Evolutionary conservation across 805 yeast species (phyloP).

Genomic region (Zygoascus bituminiphila): DNA sequence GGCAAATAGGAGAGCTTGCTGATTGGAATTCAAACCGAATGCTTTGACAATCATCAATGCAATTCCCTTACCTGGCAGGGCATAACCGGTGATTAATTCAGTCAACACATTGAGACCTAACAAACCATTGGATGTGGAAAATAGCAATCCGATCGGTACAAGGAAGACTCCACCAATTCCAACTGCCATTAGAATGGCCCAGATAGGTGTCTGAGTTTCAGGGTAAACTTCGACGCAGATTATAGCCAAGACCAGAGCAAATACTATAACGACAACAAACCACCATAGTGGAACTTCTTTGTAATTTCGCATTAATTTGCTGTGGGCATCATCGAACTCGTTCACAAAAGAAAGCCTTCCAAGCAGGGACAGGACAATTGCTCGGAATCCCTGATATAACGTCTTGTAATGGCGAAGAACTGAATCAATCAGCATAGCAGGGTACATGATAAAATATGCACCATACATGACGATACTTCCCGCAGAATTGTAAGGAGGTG

Average conservation of each 20-base stretch:
- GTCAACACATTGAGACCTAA: conserved; percentile 57
- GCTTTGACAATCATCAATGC: conserved; percentile 47
- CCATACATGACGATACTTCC: conserved; percentile 41
- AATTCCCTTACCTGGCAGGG: conserved; percentile 52
- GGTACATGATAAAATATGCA: conserved; percentile 47
- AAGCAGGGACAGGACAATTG: conserved; percentile 1
- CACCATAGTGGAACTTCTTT: conserved; percentile 73
- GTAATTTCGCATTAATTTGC: conserved; percentile 41
- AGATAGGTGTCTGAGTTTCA: conserved; percentile 45
- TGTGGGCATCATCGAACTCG: conserved; percentile 20
- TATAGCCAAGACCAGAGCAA: conserved; percentile 38
- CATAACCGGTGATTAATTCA: conserved; percentile 57
- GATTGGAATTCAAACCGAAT: conserved; percentile 37
- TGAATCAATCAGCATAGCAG: conserved; percentile 44
- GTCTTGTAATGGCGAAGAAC: conserved; percentile 28
- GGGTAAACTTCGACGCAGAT: conserved; percentile 35
- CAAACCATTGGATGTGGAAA: conserved; percentile 48
- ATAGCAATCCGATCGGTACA: conserved; percentile 52
- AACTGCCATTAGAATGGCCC: conserved; percentile 53
- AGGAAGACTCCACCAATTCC: conserved; percentile 46
- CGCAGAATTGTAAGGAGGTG: conserved; percentile 53
- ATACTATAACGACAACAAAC: conserved; percentile 43
- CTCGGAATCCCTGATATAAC: conserved; percentile 24
- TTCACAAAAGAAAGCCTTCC: conserved; percentile 16
- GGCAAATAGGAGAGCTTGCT: conserved; percentile 55